Evolutionary conservation across 257 asterid genomes (phyloP).

Genomic region (Jasminum sambac): DNA sequence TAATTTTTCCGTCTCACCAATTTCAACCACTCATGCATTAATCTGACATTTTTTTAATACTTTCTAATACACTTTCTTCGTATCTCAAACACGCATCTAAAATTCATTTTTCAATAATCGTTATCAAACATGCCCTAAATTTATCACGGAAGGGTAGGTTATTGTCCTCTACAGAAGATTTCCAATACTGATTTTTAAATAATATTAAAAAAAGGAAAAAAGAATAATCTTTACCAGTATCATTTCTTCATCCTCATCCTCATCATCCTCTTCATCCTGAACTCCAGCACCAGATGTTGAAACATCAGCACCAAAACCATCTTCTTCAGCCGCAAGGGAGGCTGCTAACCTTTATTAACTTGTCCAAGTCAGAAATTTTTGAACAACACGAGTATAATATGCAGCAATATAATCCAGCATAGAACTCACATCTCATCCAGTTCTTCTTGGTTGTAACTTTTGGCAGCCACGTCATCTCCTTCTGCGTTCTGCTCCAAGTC

Average conservation of each 20-base stretch:
- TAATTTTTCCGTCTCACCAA: too few relatives aligned
- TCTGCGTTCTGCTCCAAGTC: slow-evolving; percentile 24
- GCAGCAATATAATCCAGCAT: slow-evolving; percentile 5
- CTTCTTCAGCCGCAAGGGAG: slow-evolving; percentile 88
- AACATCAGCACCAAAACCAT: slow-evolving; percentile 49
- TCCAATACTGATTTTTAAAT: not conserved
- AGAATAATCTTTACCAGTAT: slow-evolving; percentile 62
- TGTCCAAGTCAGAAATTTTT: slow-evolving; percentile 37
- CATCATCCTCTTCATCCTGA: slow-evolving; percentile 46
- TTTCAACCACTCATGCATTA: too few relatives aligned
- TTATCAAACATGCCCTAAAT: too few relatives aligned
- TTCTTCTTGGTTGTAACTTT: slow-evolving; percentile 50
- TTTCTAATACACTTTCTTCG: too few relatives aligned
- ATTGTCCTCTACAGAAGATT: not conserved
- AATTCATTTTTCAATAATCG: too few relatives aligned
- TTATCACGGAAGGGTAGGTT: not conserved
- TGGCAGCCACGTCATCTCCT: slow-evolving; percentile 26
- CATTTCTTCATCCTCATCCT: slow-evolving; percentile 80
- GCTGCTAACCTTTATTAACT: slow-evolving; percentile 93
- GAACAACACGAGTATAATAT: slow-evolving; percentile 10
- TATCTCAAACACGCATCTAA: too few relatives aligned
- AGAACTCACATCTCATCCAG: slow-evolving; percentile 72
- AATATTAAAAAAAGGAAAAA: slow-evolving; percentile 11
- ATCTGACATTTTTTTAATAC: too few relatives aligned
- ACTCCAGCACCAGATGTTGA: slow-evolving; percentile 58